Evolutionary conservation across 208 protist species (phyloP), one percentile per base, ranked within the genome.

Genomic region (Crithidia mellificae): DNA sequence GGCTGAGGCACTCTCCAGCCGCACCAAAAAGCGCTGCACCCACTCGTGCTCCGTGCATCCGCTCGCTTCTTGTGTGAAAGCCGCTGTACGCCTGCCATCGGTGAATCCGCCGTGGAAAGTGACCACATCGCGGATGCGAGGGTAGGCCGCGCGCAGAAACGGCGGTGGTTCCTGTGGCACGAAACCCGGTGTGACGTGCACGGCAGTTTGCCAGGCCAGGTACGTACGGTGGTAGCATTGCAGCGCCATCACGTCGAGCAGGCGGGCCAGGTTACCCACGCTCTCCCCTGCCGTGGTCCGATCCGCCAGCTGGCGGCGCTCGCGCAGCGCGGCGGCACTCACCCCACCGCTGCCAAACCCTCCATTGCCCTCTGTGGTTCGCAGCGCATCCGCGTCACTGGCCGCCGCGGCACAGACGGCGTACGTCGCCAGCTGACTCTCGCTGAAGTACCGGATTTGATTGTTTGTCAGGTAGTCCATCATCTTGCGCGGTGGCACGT

Each of bases 401-500:
- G 72, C 84, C 1, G 83, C 78, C 17, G 81, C 59, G 24, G 76
- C 78, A 59, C 85, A 92, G 15, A 30, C 50, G 9, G 81, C 78
- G 61, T 82, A 93, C 51, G 53, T 64, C 29, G 63, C 46, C 34
- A 95, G 66, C 71, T 95, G 90, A 0, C 52, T 20, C 15, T 72
- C 63, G 12, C 38, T 39, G 63, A 95, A 93, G 75, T 91, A 95
- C 34, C 59, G 39, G 9, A 69, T 64, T 62, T 92, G 77, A 41
- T 92, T 95, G 77, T 93, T 90, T 39, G 70, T 70, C 14, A 95
- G 17, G 73, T 95, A 95, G 30, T 77, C 80, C 6, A 93, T 59
- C 17, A 92, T 56, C 64, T 87, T 87, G 12, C 76, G 68, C 5
- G 90, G 82, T 2, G 80, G 70, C 2, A 88, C 85, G 52, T 90